Evolutionary conservation across 495 filamentous ascomycete genomes (phyloP), one percentile per base, ranked within the genome.

Genomic region (Hyaloscypha variabilis): DNA sequence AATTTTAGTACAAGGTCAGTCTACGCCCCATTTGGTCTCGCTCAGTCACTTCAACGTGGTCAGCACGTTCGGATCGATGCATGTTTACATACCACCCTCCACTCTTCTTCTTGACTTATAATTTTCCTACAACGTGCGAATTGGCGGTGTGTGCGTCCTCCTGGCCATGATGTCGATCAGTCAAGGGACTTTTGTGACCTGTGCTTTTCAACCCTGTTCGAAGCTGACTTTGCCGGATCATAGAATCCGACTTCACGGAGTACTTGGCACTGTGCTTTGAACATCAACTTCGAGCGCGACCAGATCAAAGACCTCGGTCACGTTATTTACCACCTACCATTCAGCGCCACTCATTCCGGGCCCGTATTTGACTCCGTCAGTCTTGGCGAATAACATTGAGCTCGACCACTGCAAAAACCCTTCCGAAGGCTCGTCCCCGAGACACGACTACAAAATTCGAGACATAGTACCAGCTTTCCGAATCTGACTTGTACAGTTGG

Each of bases 121-220:
- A 30, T 11, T 60, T 59, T 29, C 61, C 34, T 46, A 46, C 21
- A 14, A 58, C 17, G 29, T 25, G 24, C n/a, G 62, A 66, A 67
- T 69, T 60, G 67, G 70, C 70, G 70, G 70, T 69, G 70, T 69
- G 56, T 55, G 63, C 64, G 28, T 61, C 29, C 14, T 42, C n/a
- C 28, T 55, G n/a, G n/a, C 31, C 17, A 42, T 26, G 31, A 3
- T 26, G 62, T 29, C 11, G 26, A 36, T 65, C 46, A 60, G 5
- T 57, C 17, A 23, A 49, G 52, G 50, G 31, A 31, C 31, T 49
- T 28, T 62, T 53, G 21, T 58, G 51, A 54, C 30, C 28, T 36
- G 53, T 34, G 51, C 51, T 24, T 21, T 55, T 53, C 30, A 29
- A 19, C 39, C n/a, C 25, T 4, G 31, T 21, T 24, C 19, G 24